Percentiles rank a stretch among this genome's conserved stretches.
These are phyloP conservation scores for Brassica cretica DNA, from an alignment of 345 rosid species.

Conservation along the genomic window DNA sequence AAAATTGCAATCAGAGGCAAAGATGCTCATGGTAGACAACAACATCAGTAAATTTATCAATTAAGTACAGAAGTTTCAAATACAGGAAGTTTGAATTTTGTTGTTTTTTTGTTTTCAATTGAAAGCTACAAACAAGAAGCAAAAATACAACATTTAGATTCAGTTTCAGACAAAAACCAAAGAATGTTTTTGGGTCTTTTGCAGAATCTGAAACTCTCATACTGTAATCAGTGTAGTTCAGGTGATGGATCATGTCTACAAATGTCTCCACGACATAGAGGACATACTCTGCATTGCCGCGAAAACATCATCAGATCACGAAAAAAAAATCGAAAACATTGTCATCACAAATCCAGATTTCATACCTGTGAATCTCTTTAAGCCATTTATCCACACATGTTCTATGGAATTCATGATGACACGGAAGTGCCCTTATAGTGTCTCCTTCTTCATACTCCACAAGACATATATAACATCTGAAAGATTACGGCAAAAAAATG, in stretches of 20 bases:
- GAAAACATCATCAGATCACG: constrained; percentile 22
- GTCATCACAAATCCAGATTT: background rate
- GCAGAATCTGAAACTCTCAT: constrained; percentile 22
- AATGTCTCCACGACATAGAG: constrained; percentile 91
- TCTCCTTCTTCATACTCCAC: constrained; percentile 97
- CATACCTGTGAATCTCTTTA: constrained; percentile 95
- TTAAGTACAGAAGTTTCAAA: constrained; percentile 21
- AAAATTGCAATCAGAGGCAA: background rate
- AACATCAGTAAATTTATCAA: constrained; percentile 28
- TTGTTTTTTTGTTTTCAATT: background rate
- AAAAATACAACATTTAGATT: constrained; percentile 33
- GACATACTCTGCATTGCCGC: constrained; percentile 76
- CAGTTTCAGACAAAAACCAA: constrained; percentile 5
- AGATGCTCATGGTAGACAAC: background rate
- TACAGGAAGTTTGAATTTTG: background rate
- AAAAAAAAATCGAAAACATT: background rate
- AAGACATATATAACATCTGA: constrained; percentile 96
- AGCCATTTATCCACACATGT: constrained; percentile 95
- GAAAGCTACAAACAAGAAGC: constrained; percentile 23
- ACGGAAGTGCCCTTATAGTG: constrained; percentile 77
- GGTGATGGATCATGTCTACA: constrained; percentile 59
- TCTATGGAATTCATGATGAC: constrained; percentile 86
- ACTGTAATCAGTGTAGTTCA: constrained; percentile 43
- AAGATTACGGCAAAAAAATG: background rate
- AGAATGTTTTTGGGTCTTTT: constrained; percentile 24